phyloP scores from a whole-genome alignment of 108 stramenopile genomes.

The Skeletonema marinoi region DNA sequence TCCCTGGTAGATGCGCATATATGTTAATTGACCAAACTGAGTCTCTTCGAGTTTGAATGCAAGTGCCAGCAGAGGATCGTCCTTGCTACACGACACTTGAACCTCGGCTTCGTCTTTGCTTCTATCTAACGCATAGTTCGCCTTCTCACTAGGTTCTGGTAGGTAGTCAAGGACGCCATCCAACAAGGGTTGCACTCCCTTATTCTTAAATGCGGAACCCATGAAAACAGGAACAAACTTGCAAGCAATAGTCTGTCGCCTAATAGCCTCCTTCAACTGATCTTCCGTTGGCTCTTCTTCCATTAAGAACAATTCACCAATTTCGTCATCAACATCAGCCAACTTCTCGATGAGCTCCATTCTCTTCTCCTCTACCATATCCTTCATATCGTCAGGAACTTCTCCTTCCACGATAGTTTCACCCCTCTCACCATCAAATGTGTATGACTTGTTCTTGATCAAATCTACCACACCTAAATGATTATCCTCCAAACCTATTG shows the following conservation, averaged over 20 bases:
- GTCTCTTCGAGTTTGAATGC: slow-evolving; percentile 99
- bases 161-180: slow-evolving; percentile 98
- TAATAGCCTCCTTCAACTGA: slow-evolving; percentile 88
- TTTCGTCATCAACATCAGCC: slow-evolving; percentile 97
- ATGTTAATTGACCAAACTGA: slow-evolving; percentile 97
- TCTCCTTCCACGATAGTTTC: slow-evolving; percentile 81
- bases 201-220: slow-evolving; percentile 99
- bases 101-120: slow-evolving; percentile 83
- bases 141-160: slow-evolving; percentile 91
- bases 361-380: slow-evolving; percentile 76
- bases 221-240: slow-evolving; percentile 99
- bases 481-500: slow-evolving; percentile 92
- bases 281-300: slow-evolving; percentile 91
- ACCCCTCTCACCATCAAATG: slow-evolving; percentile 92
- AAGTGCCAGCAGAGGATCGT: slow-evolving; percentile 91
- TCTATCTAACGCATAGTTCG: slow-evolving; percentile 92
- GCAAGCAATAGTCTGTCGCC: slow-evolving; percentile 86
- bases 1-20: slow-evolving; percentile 98
- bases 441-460: slow-evolving; percentile 66
- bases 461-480: slow-evolving; percentile 97
- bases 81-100: slow-evolving; percentile 59
- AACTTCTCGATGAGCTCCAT: slow-evolving; percentile 90
- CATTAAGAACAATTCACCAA: slow-evolving; percentile 96
- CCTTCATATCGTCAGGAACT: slow-evolving; percentile 83
- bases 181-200: slow-evolving; percentile 96